Base-by-base conservation (phyloP, 306 rosid species). In the Rosa lucieae region DNA sequence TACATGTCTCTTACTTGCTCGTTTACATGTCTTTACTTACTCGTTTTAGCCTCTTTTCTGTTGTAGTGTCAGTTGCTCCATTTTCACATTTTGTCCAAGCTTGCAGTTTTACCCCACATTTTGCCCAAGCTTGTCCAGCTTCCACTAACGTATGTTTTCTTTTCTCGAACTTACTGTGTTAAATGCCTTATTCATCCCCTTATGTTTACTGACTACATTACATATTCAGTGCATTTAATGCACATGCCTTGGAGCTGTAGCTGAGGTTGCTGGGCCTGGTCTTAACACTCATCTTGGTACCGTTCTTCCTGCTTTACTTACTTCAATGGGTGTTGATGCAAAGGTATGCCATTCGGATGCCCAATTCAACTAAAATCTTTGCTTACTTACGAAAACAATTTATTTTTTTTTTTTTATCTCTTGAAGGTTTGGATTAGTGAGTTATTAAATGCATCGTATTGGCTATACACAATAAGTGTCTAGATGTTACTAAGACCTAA, bases 191-290 rank as follows among this genome's bases (percentile, higher is more conserved):
- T 81, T 39, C 47, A 21, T 17, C 20, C 39, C 43, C 67, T 23
- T 51, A 53, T 77, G 46, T 61, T 70, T 20, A 72, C 53, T 79
- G 63, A 55, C 20, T 70, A 44, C 78, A 66, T 52, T 79, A 61
- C 32, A 55, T 82, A 62, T 88, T 20, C 83, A 95, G 99, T 78
- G 99, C 99, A 79, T 87, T 95, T 83, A 82, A 93, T 84, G 97
- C 98, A 62, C 99, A 95, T 87, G 99, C 99, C 86, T 95, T n/a
- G 97, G 98, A 55, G 99, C 98, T 77, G 88, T 95, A 77, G 99
- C 99, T 21, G 97, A 93, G 81, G 99, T 95, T 74, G 99, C 99
- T 65, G 99, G 98, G 70, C 88, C 98, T 76, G 91, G 99, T 77
- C 97, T 91, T 70, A 81, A 93, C 79, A 52, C 77, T 74, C 99